Base-by-base conservation (phyloP, 257 asterid genomes). In the Fraxinus cuspidata region DNA sequence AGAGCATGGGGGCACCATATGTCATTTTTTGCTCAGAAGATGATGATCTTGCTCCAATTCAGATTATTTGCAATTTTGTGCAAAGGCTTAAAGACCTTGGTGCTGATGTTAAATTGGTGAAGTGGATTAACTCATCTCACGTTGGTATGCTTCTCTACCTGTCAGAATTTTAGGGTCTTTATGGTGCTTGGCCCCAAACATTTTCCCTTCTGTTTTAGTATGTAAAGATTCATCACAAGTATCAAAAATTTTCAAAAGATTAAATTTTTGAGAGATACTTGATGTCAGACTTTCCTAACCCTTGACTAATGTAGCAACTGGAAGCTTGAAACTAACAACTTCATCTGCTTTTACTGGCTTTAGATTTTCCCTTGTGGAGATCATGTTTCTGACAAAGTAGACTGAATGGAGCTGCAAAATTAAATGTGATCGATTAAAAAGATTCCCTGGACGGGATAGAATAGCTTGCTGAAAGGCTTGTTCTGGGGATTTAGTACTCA, bases 1-100 rank as follows among this genome's bases (percentile, higher is more conserved):
- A 95, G 99, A 86, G 94, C 78, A 72, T 88, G 83, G 86, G 91
- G n/a, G 94, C 99, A 76, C 96, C 99, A 4, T 93, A 96, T 90
- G 97, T 93, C 67, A 81, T 96, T 79, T 82, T 93, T 67, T 96
- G 98, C 88, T 92, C 99, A 0, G 97, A 96, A 90, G 90, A 93
- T 77, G 99, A 96, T 71, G 97, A 96, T 69, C 97, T 96, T 79
- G 97, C 99, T 78, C 96, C 98, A 1, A 60, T 72, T 82, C 84
- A 90, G 73, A 81, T 87, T 71, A 90, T 96, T 69, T 74, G 56
- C 81, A 96, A 93, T 87, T 96, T 96, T 79, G 90, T 94, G 44
- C 85, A 76, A 58, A 90, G 97, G 84, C 92, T 96, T 34, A 82
- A 83, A 84, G 87, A 81, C 78, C 90, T 92, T 6, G 96, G 97